A percentile compares a stretch with the other conserved stretches of the same genome.
phyloP scores from a whole-genome alignment of 2,329 filamentous ascomycete species.

The Saccharata proteae region DNA sequence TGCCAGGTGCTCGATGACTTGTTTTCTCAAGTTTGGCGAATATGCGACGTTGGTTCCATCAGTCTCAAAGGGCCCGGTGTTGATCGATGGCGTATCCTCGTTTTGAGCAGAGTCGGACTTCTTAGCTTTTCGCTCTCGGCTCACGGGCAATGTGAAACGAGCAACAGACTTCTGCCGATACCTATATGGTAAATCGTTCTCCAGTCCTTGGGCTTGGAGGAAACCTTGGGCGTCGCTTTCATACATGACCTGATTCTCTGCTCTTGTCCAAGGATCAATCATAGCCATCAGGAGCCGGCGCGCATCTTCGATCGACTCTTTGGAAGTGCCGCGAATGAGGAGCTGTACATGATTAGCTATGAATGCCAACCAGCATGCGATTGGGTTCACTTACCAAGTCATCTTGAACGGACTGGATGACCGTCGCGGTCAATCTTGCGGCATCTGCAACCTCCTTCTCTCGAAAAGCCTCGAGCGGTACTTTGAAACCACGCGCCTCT shows the following conservation, averaged over 20 bases:
- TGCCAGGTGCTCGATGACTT: too few relatives aligned
- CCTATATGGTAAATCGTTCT: conserved; percentile 14
- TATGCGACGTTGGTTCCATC: too few relatives aligned
- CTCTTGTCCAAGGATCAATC: conserved; percentile 11
- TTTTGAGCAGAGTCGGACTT: neutral
- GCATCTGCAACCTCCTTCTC: conserved; percentile 13
- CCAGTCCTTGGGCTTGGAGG: conserved; percentile 13
- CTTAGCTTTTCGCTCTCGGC: neutral
- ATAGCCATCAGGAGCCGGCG: conserved; percentile 17
- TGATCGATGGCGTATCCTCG: too few relatives aligned
- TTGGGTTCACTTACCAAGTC: conserved; percentile 13
- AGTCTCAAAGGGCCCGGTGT: too few relatives aligned
- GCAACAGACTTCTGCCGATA: conserved; percentile 14
- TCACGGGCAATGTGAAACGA: conserved; percentile 16
- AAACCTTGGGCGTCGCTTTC: conserved; percentile 10
- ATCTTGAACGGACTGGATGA: conserved; percentile 12
- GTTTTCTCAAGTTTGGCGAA: too few relatives aligned
- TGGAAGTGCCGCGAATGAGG: conserved; percentile 17
- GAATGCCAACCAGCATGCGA: neutral
- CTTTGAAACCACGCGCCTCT: conserved; percentile 4
- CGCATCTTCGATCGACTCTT: conserved; percentile 16
- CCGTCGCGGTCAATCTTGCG: conserved; percentile 15
- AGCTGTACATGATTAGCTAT: conserved; percentile 13
- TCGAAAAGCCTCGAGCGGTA: conserved; percentile 11
- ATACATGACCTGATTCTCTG: conserved; percentile 13